Evolutionary conservation across 371 early-diverging fungal species (phyloP), one percentile per base, ranked within the genome.

Genomic region (Aphelidium insulamus): DNA sequence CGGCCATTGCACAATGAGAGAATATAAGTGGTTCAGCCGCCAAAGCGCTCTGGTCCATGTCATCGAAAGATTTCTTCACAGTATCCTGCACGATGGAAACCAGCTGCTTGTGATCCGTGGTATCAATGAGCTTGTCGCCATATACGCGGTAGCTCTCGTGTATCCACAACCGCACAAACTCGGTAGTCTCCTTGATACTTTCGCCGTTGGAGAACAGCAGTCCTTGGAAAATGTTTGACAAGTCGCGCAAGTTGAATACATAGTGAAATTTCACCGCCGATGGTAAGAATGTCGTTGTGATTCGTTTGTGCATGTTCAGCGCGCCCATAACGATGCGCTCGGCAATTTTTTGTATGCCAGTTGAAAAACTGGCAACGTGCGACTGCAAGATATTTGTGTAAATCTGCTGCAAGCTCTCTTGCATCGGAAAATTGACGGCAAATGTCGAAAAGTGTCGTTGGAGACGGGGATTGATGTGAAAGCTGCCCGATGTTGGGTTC

Each of bases 401-500:
- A 28, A 68, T 68, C 18, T 43, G 47, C 34, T 59, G 62, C 12
- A 63, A 43, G 8, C 59, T 52, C 18, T 68, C 68, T 1, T 43
- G 34, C 2, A 52, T 53, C 8, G 68, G 68, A 54, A 65, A 65
- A 46, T 63, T 67, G 33, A 68, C 64, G 3, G 60, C 39, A 34
- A 68, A 63, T 9, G 55, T 42, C 0, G 68, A 58, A 46, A 68
- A 68, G 36, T 68, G 68, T 12, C 68, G 49, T 32, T 59, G 59
- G 12, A 68, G 42, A 4, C 68, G 52, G n/a, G 47, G 51, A 19
- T 39, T 50, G 26, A 68, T 63, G n/a, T 58, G 61, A 39, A 68
- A 68, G 23, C 57, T 62, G 18, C 68, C 68, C 9, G 64, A 62
- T 1, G 66, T 68, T n/a, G 68, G 68, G 44, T 68, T 68, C 66